These are phyloP conservation scores for Magnusiomyces suaveolens DNA, from an alignment of 1,139 yeast genomes.

Conservation along the genomic window DNA sequence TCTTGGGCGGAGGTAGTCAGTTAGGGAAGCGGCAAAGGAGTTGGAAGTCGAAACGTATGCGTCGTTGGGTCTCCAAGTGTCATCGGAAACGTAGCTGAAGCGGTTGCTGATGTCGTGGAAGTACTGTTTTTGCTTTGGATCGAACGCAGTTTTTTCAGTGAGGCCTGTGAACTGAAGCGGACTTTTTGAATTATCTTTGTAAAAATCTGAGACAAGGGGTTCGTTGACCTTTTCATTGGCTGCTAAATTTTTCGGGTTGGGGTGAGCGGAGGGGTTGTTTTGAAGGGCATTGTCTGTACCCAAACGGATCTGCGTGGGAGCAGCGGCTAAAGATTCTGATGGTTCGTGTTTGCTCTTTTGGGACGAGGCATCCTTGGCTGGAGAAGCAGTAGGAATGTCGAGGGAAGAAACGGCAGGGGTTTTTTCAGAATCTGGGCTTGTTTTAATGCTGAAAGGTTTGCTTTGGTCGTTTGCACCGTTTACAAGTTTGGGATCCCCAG, in stretches of 20 bases:
- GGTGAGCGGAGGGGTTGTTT: neutral
- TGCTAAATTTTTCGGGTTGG: neutral
- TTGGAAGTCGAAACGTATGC: conserved; percentile 5
- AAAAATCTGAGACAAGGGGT: too few species aligned
- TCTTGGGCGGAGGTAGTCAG: neutral
- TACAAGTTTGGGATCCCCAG: neutral
- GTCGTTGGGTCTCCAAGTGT: conserved; percentile 15
- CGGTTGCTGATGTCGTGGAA: neutral
- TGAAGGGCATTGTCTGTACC: neutral
- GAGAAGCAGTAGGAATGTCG: too few species aligned
- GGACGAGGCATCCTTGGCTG: neutral
- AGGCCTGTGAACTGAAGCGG: neutral
- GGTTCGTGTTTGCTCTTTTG: neutral
- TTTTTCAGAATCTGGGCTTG: neutral
- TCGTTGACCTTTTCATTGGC: neutral
- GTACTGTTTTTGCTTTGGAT: neutral
- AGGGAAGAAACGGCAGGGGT: neutral
- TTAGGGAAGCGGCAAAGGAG: neutral
- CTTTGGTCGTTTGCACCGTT: neutral
- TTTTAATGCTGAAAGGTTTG: neutral
- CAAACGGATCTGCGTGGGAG: neutral
- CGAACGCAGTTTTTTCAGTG: neutral
- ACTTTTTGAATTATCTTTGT: too few species aligned
- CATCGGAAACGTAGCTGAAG: conserved; percentile 4
- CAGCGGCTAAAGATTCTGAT: neutral